Percentiles rank a stretch among this genome's conserved stretches.
These are phyloP conservation scores for Aureobasidium sp. DNA, from an alignment of 2,329 filamentous ascomycete species.

Conservation along the genomic window DNA sequence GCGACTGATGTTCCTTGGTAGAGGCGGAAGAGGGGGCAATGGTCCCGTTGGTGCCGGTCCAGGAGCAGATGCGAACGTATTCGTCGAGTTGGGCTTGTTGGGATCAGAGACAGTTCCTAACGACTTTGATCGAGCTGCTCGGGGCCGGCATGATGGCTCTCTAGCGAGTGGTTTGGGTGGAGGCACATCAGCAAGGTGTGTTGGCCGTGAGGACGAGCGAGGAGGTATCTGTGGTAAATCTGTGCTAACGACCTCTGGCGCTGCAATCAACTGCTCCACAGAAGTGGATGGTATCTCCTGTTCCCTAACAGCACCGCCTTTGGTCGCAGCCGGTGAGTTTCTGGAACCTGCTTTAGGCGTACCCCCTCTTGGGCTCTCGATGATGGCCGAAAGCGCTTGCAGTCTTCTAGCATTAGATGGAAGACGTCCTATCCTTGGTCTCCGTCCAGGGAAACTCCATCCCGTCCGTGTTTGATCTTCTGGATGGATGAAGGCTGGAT, in stretches of 20 bases:
- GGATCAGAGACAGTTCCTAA: constrained; percentile 22
- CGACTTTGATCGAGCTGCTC: constrained; percentile 24
- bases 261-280: constrained; percentile 19
- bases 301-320: background rate
- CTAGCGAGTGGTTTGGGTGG: constrained; percentile 15
- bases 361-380: constrained; percentile 32
- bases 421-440: constrained; percentile 9
- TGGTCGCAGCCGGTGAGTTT: background rate
- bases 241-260: constrained; percentile 16
- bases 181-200: background rate
- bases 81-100: constrained; percentile 19
- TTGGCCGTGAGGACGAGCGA: background rate
- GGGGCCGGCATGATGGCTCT: background rate
- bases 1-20: constrained; percentile 21
- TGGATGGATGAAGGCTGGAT: background rate
- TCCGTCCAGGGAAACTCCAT: background rate
- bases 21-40: constrained; percentile 37
- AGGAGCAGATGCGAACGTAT: constrained; percentile 14
- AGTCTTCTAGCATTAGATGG: background rate
- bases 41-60: constrained; percentile 36
- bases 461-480: background rate
- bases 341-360: background rate
- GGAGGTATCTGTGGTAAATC: background rate
- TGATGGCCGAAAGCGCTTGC: constrained; percentile 31
- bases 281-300: constrained; percentile 1